These are phyloP conservation scores for Canavalia ensiformis DNA, from an alignment of 306 rosid species.

Conservation along the genomic window DNA sequence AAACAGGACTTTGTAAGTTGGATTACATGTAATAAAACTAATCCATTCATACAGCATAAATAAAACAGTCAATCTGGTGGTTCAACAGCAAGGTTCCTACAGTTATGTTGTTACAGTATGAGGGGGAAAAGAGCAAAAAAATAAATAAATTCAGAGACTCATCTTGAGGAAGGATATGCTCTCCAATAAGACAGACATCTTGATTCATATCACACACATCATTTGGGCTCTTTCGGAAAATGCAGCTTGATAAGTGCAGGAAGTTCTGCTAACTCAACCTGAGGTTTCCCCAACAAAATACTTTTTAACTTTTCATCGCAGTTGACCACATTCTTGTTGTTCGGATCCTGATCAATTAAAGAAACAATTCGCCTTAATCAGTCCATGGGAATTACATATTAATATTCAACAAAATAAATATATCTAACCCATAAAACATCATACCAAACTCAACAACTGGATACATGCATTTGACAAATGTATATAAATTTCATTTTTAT, in stretches of 20 bases:
- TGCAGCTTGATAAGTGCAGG: constrained; percentile 88
- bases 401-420: constrained; percentile 4
- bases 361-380: constrained; percentile 42
- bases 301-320: constrained; percentile 84
- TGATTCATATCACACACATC: constrained; percentile 26
- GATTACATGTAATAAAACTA: constrained; percentile 51
- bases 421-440: constrained; percentile 16
- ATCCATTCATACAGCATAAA: constrained; percentile 43
- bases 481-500: not conserved
- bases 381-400: constrained; percentile 1
- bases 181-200: constrained; percentile 27
- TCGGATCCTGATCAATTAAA: constrained; percentile 68
- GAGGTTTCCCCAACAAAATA: constrained; percentile 79
- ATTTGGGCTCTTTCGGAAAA: constrained; percentile 85
- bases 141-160: constrained; percentile 44
- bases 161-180: constrained; percentile 22
- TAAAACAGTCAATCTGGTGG: constrained; percentile 14
- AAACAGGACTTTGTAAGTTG: constrained; percentile 63
- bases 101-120: constrained; percentile 8
- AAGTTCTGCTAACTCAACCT: constrained; percentile 84
- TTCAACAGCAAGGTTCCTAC: constrained; percentile 40
- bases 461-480: constrained; percentile 22
- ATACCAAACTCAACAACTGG: constrained; percentile 1
- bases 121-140: not conserved
- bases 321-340: constrained; percentile 84